Conservation (phyloP, 192 early-diverging fungal species). For the Backusella tuberculispora region DNA sequence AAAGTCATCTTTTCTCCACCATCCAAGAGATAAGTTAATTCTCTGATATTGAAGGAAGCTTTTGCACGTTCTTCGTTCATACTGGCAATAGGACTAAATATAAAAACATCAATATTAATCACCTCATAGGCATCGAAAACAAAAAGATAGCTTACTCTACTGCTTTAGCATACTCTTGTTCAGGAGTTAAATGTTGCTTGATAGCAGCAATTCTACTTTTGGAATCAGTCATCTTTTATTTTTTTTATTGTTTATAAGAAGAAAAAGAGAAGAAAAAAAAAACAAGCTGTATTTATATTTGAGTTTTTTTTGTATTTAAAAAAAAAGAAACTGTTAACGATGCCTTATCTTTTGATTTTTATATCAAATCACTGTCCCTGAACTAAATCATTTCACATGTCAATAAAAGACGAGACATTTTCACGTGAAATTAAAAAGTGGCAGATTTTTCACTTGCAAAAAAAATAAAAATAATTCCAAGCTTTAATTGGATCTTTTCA, state of each 20-base stretch:
- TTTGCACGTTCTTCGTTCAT: constrained; percentile 76
- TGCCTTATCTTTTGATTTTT: neutral
- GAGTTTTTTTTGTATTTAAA: neutral
- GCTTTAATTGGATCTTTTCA: neutral
- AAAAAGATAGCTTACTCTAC: constrained; percentile 24
- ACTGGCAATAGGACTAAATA: constrained; percentile 34
- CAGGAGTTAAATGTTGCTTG: constrained; percentile 34
- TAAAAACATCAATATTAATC: neutral
- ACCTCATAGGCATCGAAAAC: too few relatives aligned
- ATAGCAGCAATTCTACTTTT: constrained; percentile 31
- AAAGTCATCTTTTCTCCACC: constrained; percentile 66
- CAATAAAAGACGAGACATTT: neutral
- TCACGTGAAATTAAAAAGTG: constrained; percentile 3
- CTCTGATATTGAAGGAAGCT: constrained; percentile 75
- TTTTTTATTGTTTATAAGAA: neutral
- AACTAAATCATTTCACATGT: neutral
- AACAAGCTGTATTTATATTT: neutral
- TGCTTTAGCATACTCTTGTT: constrained; percentile 26
- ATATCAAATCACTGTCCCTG: neutral
- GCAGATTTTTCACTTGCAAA: neutral
- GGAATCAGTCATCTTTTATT: constrained; percentile 23
- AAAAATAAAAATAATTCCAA: neutral
- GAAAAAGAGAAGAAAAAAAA: neutral
- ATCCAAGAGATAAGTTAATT: constrained; percentile 85
- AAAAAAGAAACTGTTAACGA: too few relatives aligned